A percentile compares a stretch with the other conserved stretches of the same genome.
Evolutionary conservation across 202 grass and related monocot species (phyloP).

Genomic region (Saccharum hybrid): DNA sequence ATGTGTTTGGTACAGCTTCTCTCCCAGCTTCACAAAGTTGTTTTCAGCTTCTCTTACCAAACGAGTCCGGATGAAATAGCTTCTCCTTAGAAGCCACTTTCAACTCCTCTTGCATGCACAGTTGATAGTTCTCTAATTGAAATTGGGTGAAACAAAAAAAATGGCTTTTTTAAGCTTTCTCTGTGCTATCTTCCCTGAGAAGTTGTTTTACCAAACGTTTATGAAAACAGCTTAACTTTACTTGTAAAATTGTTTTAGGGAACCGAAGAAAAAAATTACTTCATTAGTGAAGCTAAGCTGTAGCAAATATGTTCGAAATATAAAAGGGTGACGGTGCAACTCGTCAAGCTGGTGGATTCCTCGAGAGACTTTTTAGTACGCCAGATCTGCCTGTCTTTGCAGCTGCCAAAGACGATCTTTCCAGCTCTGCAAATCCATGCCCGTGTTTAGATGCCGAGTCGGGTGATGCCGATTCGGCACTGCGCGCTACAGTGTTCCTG

Average conservation of each 20-base stretch:
- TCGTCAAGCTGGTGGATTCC: slow-evolving; percentile 41
- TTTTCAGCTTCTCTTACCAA: background rate
- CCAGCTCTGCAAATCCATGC: slow-evolving; percentile 41
- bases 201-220: background rate
- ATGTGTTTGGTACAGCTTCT: background rate
- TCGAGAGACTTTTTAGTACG: slow-evolving; percentile 9
- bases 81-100: background rate
- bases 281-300: too few relatives aligned
- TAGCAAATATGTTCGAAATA: too few relatives aligned
- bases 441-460: too few relatives aligned
- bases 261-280: background rate
- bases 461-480: too few relatives aligned
- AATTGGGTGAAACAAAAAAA: background rate
- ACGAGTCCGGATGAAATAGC: background rate
- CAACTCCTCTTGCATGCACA: too few relatives aligned
- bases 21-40: background rate
- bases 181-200: background rate
- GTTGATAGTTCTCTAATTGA: too few relatives aligned
- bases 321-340: background rate
- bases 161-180: background rate
- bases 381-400: background rate
- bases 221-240: background rate
- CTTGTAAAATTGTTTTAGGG: background rate
- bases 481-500: too few relatives aligned
- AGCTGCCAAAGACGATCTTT: slow-evolving; percentile 47